Evolutionary conservation across 148 eudicot species (phyloP).

Genomic region (Arctostaphylos glauca): DNA sequence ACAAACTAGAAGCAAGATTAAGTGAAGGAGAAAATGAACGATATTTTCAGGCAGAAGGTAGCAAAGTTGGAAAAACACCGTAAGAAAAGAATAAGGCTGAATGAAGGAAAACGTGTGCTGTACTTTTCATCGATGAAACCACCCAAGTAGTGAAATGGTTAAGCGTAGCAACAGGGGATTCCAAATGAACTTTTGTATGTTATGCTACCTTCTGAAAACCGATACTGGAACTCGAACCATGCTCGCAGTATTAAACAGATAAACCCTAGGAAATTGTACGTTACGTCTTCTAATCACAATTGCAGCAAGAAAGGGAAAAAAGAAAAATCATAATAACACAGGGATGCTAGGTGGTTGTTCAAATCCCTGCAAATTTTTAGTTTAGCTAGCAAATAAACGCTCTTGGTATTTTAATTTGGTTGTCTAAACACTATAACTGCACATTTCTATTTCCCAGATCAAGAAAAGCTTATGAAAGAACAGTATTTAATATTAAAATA

Average conservation of each 20-base stretch:
- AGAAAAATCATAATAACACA: not conserved
- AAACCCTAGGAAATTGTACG: not conserved
- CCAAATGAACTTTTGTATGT: not conserved
- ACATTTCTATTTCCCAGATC: not conserved
- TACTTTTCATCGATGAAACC: not conserved
- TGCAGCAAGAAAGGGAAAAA: not conserved
- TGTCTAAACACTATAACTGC: not conserved
- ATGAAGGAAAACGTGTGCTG: not conserved
- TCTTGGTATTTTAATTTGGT: not conserved
- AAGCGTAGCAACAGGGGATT: not conserved
- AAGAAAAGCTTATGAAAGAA: constrained; percentile 1
- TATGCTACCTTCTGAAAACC: not conserved
- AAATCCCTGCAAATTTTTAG: not conserved
- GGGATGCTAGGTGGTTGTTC: not conserved
- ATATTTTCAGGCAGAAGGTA: not conserved
- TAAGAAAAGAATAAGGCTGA: not conserved
- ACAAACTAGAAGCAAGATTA: not conserved
- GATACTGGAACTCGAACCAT: not conserved
- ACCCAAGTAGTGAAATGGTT: not conserved
- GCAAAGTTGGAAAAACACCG: not conserved
- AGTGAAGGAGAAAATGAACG: not conserved
- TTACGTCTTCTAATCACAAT: not conserved
- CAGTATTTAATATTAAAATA: not conserved
- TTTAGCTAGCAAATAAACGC: not conserved
- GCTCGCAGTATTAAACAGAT: not conserved